These are phyloP conservation scores for Polygonum maritimum DNA, from an alignment of 148 eudicot genomes.

Conservation along the genomic window DNA sequence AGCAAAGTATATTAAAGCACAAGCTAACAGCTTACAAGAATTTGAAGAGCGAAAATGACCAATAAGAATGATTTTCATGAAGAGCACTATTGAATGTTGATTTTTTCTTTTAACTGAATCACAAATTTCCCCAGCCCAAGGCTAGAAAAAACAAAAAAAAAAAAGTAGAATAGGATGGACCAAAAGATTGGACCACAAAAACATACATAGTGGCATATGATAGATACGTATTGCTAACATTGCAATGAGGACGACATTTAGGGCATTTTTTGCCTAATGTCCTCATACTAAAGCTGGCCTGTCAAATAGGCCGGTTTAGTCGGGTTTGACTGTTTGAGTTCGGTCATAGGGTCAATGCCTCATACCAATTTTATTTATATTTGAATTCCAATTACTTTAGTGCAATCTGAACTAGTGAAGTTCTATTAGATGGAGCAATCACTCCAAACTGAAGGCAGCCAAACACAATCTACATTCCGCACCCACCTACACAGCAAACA, in stretches of 20 bases:
- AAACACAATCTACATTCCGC: too few relatives aligned
- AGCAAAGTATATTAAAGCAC: neutral
- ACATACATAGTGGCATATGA: neutral
- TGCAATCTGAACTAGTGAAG: neutral
- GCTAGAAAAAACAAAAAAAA: neutral
- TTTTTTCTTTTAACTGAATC: neutral
- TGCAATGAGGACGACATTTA: slow-evolving; percentile 1
- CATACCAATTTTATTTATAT: neutral
- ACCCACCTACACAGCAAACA: too few relatives aligned
- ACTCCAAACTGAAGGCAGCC: neutral
- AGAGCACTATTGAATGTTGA: neutral
- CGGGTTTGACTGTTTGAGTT: too few relatives aligned
- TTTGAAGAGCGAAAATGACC: neutral
- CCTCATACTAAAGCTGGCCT: too few relatives aligned
- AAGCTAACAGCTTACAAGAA: neutral
- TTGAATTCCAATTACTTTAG: neutral
- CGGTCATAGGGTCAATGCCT: neutral
- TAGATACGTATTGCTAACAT: neutral
- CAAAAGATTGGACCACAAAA: neutral
- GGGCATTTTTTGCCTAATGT: neutral
- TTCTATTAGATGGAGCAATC: neutral
- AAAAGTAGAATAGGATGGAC: neutral
- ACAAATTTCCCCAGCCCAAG: neutral
- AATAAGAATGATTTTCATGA: neutral
- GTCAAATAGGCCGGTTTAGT: too few relatives aligned